These are phyloP conservation scores for Cystobasidium onofrii DNA, from an alignment of 768 basidiomycete species.

Conservation along the genomic window DNA sequence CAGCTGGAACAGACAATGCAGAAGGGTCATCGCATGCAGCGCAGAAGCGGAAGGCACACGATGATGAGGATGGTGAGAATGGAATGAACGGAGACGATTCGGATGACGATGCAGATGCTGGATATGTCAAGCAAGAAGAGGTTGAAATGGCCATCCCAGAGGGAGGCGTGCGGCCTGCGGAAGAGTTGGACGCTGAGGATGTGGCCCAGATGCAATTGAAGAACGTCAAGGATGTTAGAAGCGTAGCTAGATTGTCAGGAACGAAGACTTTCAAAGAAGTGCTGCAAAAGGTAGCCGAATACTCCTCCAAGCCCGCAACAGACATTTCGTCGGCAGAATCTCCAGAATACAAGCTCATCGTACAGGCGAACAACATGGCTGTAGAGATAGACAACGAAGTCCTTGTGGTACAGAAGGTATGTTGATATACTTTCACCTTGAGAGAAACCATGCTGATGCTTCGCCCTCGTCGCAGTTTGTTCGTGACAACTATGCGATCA, in stretches of 20 bases:
- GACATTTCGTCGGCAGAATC: constrained; percentile 74
- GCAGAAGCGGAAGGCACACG: constrained; percentile 19
- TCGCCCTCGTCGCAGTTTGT: constrained; percentile 65
- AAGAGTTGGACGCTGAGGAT: constrained; percentile 86
- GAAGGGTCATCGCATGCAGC: not conserved
- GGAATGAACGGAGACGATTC: constrained; percentile 6
- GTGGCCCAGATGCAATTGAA: constrained; percentile 90
- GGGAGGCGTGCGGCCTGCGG: constrained; percentile 85
- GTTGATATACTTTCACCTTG: constrained; percentile 10
- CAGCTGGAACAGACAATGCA: not conserved
- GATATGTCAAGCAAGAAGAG: constrained; percentile 52
- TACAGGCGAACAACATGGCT: constrained; percentile 92
- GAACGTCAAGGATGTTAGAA: constrained; percentile 70
- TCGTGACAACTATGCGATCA: constrained; percentile 87
- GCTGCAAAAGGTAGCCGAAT: constrained; percentile 84
- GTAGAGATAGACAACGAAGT: constrained; percentile 99
- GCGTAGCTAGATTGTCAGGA: constrained; percentile 78
- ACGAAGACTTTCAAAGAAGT: constrained; percentile 83
- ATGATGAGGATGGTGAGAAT: constrained; percentile 9
- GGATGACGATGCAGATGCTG: not conserved
- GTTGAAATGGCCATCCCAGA: constrained; percentile 46
- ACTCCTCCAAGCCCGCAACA: constrained; percentile 67
- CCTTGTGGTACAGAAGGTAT: constrained; percentile 86
- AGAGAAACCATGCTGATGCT: not conserved
- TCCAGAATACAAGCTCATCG: constrained; percentile 91